Base-by-base conservation (phyloP, 257 asterid species). In the Jaltomata sinuosa region DNA sequence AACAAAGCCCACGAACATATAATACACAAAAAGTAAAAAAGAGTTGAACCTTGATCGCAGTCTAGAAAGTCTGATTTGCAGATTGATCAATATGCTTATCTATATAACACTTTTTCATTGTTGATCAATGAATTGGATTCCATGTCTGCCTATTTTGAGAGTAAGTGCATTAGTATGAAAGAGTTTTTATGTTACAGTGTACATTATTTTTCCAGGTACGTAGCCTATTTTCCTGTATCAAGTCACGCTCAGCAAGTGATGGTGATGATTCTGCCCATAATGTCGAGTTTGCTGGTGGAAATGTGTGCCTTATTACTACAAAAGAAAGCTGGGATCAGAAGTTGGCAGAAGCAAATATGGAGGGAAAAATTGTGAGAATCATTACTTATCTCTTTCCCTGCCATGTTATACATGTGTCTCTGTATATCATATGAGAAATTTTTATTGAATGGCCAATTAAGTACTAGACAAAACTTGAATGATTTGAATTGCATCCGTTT, bases 291-390 rank as follows among this genome's bases (percentile, higher is more conserved):
- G 84, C 93, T 18, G 97, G 98, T 87, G 99, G 99, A 84, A 96
- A 96, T 87, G 98, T 96, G 89, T 93, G 91, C 57, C 94, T 96
- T 82, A 67, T 96, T 87, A 90, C 93, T 34, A 91, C 97, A 31
- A 91, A 91, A 89, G 97, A 93, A 84, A 87, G 90, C 86, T 96
- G 98, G 99, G 97, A 93, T 25, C 96, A 92, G 88, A 94, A 92
- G 87, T 36, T 96, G 61, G 93, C 85, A 50, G 94, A 95, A 90
- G 94, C 99, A 5, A 89, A 83, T 64, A 89, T 49, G 49, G 95
- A 91, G 47, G 92, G 92, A 38, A 95, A 94, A 87, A 87, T 87
- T 84, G 99, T 96, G 85, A 90, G 96, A 86, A 67, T 83, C 67
- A 69, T 50, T 19, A 62, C 18, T 18, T 38, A 53, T 12, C 38